Evolutionary conservation across 495 filamentous ascomycete genomes (phyloP).

Genomic region (Astrocystis sublimbata): DNA sequence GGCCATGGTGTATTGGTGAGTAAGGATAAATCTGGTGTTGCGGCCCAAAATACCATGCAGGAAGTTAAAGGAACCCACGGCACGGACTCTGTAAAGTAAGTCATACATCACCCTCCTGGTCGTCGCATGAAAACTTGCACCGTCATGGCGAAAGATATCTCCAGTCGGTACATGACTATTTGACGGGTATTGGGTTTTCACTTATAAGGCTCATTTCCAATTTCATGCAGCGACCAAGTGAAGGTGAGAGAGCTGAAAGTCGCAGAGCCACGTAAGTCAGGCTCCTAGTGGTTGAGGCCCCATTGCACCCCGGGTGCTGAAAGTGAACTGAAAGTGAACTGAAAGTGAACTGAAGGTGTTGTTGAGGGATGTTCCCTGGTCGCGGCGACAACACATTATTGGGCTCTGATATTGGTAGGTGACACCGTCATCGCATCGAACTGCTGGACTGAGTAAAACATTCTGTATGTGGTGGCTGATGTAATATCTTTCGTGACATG

Average conservation of each 20-base stretch:
- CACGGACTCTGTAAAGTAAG: not conserved
- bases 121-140: not conserved
- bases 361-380: not conserved
- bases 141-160: not conserved
- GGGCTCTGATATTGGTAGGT: not conserved
- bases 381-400: not conserved
- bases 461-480: not conserved
- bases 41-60: not conserved
- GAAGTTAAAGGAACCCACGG: not conserved
- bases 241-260: slow-evolving; percentile 2
- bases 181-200: not conserved
- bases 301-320: not conserved
- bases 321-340: not conserved
- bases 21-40: not conserved
- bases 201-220: slow-evolving; percentile 7
- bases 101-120: not conserved
- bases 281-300: not conserved
- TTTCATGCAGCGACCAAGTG: slow-evolving; percentile 1
- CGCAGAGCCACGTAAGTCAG: slow-evolving; percentile 1
- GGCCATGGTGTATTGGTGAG: not conserved
- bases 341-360: too few species aligned
- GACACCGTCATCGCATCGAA: not conserved
- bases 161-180: not conserved
- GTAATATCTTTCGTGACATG: slow-evolving; percentile 1
- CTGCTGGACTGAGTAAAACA: not conserved